Percentiles rank a stretch among this genome's conserved stretches.
Conservation (phyloP, 495 filamentous ascomycete genomes). For the Aspergillus coremiiformis region DNA sequence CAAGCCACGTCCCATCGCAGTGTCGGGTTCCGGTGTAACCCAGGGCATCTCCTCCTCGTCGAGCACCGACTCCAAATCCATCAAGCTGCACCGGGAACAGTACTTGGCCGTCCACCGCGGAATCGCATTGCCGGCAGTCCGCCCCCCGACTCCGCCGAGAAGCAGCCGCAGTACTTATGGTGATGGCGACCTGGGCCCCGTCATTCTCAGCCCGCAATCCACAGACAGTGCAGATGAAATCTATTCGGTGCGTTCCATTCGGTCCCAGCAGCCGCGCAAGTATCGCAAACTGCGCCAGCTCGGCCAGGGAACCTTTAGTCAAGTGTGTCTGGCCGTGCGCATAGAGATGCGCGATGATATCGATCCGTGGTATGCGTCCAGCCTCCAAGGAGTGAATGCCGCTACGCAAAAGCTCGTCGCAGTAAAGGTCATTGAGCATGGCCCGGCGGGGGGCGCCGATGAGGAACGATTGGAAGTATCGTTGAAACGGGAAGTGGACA, state of each 20-base stretch:
- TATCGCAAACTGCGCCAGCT: conserved; percentile 75
- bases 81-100: conserved; percentile 66
- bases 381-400: conserved; percentile 39
- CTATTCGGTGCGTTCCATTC: conserved; percentile 39
- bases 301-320: conserved; percentile 92
- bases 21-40: conserved; percentile 48
- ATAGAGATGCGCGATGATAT: conserved; percentile 29
- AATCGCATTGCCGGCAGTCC: conserved; percentile 46
- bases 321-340: conserved; percentile 78
- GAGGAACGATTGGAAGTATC: conserved; percentile 87
- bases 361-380: conserved; percentile 25
- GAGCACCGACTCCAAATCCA: conserved; percentile 37
- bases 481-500: conserved; percentile 88
- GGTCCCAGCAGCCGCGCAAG: conserved; percentile 36
- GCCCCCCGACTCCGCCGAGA: conserved; percentile 68
- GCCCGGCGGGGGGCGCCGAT: conserved; percentile 81
- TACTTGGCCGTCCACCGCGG: conserved; percentile 74
- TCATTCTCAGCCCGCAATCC: conserved; percentile 19
- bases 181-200: conserved; percentile 25
- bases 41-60: conserved; percentile 36
- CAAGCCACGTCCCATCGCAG: conserved; percentile 61
- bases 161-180: conserved; percentile 45
- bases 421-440: conserved; percentile 91
- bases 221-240: conserved; percentile 27
- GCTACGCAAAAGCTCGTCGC: conserved; percentile 70